phyloP scores from a whole-genome alignment of 2,329 filamentous ascomycete genomes.

The Aspergillus quadrilineatus region DNA sequence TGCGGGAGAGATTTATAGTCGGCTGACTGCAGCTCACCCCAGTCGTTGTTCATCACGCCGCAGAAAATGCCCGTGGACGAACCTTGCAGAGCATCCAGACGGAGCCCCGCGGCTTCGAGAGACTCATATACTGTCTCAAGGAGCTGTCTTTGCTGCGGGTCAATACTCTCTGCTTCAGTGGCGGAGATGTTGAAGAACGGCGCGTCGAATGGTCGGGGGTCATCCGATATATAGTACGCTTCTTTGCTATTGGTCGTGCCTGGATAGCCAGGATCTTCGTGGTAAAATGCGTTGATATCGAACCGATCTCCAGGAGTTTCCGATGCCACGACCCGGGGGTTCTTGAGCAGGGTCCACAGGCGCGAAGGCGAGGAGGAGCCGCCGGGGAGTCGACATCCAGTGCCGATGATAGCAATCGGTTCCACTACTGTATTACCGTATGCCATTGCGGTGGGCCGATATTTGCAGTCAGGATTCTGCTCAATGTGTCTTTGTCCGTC shows the following conservation, averaged over 20 bases:
- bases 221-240: constrained; percentile 20
- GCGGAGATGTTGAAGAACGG: constrained; percentile 34
- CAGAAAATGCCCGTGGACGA: neutral
- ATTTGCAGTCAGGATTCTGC: too few relatives aligned
- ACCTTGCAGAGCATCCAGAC: neutral
- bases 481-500: too few relatives aligned
- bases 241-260: constrained; percentile 24
- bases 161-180: constrained; percentile 29
- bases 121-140: constrained; percentile 30
- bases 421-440: neutral
- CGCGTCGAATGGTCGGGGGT: constrained; percentile 32
- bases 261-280: constrained; percentile 19
- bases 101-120: constrained; percentile 23
- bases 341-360: neutral
- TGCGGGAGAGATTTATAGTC: neutral
- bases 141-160: constrained; percentile 29
- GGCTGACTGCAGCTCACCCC: neutral
- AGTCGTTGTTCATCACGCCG: neutral
- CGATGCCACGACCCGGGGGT: neutral
- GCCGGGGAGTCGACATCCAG: neutral
- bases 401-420: constrained; percentile 2
- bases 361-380: neutral
- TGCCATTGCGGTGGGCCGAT: too few relatives aligned
- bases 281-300: constrained; percentile 23
- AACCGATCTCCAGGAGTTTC: constrained; percentile 18